A percentile compares a stretch with the other conserved stretches of the same genome.
phyloP scores from a whole-genome alignment of 2,329 filamentous ascomycete species.

The Claviceps digitariae region DNA sequence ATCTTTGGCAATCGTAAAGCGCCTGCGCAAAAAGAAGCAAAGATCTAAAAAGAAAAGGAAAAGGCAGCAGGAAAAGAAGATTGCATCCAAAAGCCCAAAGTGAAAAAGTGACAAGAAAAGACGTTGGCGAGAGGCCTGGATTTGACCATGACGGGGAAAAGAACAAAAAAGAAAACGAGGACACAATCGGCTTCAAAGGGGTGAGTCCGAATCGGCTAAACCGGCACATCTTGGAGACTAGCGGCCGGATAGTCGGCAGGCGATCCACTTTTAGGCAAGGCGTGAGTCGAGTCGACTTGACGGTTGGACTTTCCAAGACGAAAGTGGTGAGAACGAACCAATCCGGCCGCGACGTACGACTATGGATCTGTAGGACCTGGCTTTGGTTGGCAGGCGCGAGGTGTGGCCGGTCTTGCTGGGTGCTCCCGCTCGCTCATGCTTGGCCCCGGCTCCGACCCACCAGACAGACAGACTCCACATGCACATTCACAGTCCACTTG shows the following conservation, averaged over 20 bases:
- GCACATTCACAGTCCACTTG: no score
- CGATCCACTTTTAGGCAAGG: constrained; percentile 1
- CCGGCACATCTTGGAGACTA: constrained; percentile 2
- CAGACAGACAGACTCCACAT: no score
- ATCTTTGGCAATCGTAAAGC: background rate
- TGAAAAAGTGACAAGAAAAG: background rate
- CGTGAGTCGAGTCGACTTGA: background rate
- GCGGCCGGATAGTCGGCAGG: constrained; percentile 6
- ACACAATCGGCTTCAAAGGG: background rate
- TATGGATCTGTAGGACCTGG: no score
- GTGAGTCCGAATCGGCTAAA: constrained; percentile 1
- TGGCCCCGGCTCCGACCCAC: no score
- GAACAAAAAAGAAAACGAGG: background rate
- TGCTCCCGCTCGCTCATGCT: no score
- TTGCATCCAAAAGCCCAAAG: background rate
- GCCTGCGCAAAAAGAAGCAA: background rate
- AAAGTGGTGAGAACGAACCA: no score
- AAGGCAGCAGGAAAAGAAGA: background rate
- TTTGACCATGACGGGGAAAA: background rate
- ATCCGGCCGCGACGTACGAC: no score
- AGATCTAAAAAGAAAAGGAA: background rate
- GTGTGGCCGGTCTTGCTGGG: no score
- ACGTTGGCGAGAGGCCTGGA: background rate
- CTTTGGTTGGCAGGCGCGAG: no score
- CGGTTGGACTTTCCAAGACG: no score